Conservation (phyloP, 2,329 filamentous ascomycete species). For the Fusarium citri region DNA sequence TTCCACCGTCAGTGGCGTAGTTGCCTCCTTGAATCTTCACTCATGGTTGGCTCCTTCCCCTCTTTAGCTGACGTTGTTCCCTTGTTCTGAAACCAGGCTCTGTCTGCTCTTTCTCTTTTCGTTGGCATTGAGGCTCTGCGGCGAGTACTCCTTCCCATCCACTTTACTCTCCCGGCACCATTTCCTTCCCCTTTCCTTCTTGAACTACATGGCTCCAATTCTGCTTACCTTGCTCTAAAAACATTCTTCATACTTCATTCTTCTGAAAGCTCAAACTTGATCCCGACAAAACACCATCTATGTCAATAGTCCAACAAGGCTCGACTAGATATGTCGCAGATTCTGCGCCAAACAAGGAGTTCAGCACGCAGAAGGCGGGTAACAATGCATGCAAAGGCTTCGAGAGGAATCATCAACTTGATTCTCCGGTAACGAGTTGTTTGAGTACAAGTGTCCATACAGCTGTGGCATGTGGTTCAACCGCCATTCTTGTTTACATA, state of each 20-base stretch:
- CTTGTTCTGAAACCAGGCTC: not conserved
- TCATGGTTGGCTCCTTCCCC: not conserved
- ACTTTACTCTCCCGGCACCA: not conserved
- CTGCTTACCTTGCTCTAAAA: no score
- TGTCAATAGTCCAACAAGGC: not conserved
- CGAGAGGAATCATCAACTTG: not conserved
- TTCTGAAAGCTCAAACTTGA: not conserved
- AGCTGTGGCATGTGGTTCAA: not conserved
- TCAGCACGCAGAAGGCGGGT: not conserved
- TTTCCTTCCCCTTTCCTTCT: not conserved
- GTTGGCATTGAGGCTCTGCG: not conserved
- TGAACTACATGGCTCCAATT: not conserved
- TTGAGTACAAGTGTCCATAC: not conserved
- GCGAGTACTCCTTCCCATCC: not conserved
- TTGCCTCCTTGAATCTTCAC: not conserved
- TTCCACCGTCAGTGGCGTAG: not conserved
- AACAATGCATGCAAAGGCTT: not conserved
- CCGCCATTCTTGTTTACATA: not conserved
- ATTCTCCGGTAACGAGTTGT: not conserved
- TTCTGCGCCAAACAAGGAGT: not conserved
- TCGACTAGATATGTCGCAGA: not conserved
- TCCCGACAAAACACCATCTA: not conserved
- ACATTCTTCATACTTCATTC: not conserved
- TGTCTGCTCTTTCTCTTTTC: not conserved
- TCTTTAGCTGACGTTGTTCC: not conserved